A percentile compares a stretch with the other conserved stretches of the same genome.
phyloP scores from a whole-genome alignment of 331 rosid genomes.

The Quercus lobata region DNA sequence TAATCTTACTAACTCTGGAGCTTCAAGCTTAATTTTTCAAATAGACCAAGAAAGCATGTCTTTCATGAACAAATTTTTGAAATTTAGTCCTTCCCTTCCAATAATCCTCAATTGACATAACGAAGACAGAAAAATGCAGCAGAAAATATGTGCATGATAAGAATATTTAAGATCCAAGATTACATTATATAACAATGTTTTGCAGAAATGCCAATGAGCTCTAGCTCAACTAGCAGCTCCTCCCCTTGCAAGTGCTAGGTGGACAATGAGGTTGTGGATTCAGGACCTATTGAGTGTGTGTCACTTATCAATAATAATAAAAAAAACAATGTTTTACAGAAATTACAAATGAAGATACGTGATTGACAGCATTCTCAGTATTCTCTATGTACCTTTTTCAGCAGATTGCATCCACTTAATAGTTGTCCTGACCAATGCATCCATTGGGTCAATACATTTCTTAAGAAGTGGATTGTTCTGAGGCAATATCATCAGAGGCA shows the following conservation, averaged over 20 bases:
- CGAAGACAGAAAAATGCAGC: too few species aligned
- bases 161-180: not conserved
- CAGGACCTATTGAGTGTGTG: too few species aligned
- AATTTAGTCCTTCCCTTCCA: not conserved
- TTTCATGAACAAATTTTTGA: not conserved
- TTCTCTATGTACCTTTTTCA: not conserved
- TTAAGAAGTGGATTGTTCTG: slow-evolving; percentile 42
- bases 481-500: slow-evolving; percentile 51
- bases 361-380: not conserved
- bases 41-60: not conserved
- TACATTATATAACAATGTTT: not conserved
- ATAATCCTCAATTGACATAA: not conserved
- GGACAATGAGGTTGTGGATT: too few species aligned
- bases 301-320: too few species aligned
- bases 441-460: slow-evolving; percentile 54
- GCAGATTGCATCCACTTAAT: slow-evolving; percentile 39
- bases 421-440: slow-evolving; percentile 40
- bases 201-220: too few species aligned
- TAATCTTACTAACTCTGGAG: not conserved
- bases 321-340: not conserved
- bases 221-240: too few species aligned
- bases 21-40: not conserved
- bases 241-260: too few species aligned
- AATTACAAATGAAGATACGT: not conserved
- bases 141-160: not conserved